Conservation (phyloP, 441 rosid species). For the Adansonia rubrostipa region DNA sequence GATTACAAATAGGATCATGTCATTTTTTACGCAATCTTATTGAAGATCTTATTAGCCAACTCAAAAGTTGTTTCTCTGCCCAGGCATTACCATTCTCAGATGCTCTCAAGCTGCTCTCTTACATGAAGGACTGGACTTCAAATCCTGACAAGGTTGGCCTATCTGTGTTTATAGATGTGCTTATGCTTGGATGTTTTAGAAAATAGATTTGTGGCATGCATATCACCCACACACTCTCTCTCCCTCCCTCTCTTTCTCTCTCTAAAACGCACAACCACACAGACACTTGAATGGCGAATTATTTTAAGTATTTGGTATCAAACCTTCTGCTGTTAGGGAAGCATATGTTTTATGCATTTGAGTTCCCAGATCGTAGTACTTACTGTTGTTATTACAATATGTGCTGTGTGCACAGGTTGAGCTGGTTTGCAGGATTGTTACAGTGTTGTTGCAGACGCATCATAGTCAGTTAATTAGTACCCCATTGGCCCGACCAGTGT, state of each 20-base stretch:
- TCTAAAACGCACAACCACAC: not conserved
- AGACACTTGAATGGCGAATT: not conserved
- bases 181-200: constrained; percentile 7
- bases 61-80: constrained; percentile 27
- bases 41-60: constrained; percentile 20
- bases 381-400: not conserved
- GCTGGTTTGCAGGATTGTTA: constrained; percentile 77
- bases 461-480: constrained; percentile 80
- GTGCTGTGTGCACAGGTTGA: constrained; percentile 63
- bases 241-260: not conserved
- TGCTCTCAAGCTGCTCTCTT: constrained; percentile 80
- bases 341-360: not conserved
- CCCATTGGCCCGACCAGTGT: constrained; percentile 74
- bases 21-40: constrained; percentile 2
- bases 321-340: not conserved
- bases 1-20: not conserved
- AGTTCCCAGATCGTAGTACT: not conserved
- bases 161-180: not conserved
- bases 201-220: constrained; percentile 1
- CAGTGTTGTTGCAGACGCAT: constrained; percentile 75
- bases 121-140: constrained; percentile 73
- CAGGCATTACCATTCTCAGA: constrained; percentile 93
- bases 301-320: not conserved
- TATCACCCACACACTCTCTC: not conserved
- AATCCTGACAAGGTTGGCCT: constrained; percentile 75